Percentiles rank a stretch among this genome's conserved stretches.
These are phyloP conservation scores for Phaeosphaeriaceae sp. DNA, from an alignment of 2,329 filamentous ascomycete species.

Conservation along the genomic window DNA sequence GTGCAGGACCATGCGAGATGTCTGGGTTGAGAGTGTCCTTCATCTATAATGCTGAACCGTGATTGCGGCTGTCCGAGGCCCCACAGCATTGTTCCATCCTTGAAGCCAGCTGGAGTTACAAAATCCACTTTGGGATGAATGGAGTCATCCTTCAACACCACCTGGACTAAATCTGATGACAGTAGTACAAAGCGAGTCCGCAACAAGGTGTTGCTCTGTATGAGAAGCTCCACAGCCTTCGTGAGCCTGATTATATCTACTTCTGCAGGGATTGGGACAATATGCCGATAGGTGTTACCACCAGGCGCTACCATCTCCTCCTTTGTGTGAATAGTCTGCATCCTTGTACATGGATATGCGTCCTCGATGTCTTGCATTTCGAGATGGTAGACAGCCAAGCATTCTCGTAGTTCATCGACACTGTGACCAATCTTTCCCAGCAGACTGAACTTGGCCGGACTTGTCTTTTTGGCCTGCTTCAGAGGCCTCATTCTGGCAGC, in stretches of 20 bases:
- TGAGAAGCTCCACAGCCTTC: background rate
- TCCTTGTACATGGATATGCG: constrained; percentile 1
- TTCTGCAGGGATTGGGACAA: background rate
- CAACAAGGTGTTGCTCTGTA: background rate
- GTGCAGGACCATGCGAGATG: background rate
- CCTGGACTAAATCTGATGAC: background rate
- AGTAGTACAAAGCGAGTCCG: constrained; percentile 1
- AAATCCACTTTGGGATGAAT: background rate
- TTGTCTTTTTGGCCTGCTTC: background rate
- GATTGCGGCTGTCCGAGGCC: background rate
- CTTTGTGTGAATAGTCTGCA: background rate
- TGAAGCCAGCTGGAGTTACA: background rate
- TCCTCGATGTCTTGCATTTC: background rate
- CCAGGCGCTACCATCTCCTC: background rate
- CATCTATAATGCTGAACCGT: background rate
- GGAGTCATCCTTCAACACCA: background rate
- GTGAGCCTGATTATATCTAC: background rate
- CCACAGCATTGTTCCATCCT: background rate
- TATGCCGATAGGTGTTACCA: background rate
- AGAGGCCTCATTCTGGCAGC: background rate
- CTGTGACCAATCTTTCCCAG: background rate
- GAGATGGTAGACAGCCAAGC: background rate
- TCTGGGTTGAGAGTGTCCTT: background rate
- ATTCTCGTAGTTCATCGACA: background rate
- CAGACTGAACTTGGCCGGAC: background rate